Conservation (phyloP, 1,139 yeast genomes). For the Candida sp. region DNA sequence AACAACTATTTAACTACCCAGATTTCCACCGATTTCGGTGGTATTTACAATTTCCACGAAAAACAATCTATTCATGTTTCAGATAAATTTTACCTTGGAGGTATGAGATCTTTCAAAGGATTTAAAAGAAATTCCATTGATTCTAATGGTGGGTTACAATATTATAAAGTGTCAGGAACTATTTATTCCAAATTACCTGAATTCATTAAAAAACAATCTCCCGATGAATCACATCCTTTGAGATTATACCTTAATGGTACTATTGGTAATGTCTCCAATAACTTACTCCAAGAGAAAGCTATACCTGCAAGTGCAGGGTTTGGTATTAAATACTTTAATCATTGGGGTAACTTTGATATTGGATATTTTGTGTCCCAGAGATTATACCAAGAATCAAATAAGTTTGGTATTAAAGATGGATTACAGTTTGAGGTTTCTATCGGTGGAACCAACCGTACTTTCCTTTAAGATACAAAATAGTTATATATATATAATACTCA, state of each 20-base stretch:
- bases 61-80: slow-evolving; percentile 33
- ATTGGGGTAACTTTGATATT: slow-evolving; percentile 46
- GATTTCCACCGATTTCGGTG: slow-evolving; percentile 34
- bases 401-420: slow-evolving; percentile 39
- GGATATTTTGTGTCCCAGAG: slow-evolving; percentile 42
- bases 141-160: slow-evolving; percentile 40
- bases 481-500: too few species aligned
- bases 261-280: slow-evolving; percentile 32
- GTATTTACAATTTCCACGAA: slow-evolving; percentile 20
- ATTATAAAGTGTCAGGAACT: slow-evolving; percentile 31
- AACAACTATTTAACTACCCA: slow-evolving; percentile 36
- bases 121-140: slow-evolving; percentile 36
- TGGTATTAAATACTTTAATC: slow-evolving; percentile 40
- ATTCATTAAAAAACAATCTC: slow-evolving; percentile 20
- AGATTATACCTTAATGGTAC: slow-evolving; percentile 37
- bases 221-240: slow-evolving; percentile 33
- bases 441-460: slow-evolving; percentile 33
- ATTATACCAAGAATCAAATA: slow-evolving; percentile 16
- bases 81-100: slow-evolving; percentile 52
- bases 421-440: slow-evolving; percentile 45
- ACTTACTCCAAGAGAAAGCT: slow-evolving; percentile 19
- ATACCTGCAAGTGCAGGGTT: slow-evolving; percentile 37
- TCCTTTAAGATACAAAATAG: neutral
- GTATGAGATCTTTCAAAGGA: slow-evolving; percentile 35
- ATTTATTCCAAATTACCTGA: slow-evolving; percentile 36